Conservation (phyloP, 345 rosid species). For the Fremontodendron californicum region DNA sequence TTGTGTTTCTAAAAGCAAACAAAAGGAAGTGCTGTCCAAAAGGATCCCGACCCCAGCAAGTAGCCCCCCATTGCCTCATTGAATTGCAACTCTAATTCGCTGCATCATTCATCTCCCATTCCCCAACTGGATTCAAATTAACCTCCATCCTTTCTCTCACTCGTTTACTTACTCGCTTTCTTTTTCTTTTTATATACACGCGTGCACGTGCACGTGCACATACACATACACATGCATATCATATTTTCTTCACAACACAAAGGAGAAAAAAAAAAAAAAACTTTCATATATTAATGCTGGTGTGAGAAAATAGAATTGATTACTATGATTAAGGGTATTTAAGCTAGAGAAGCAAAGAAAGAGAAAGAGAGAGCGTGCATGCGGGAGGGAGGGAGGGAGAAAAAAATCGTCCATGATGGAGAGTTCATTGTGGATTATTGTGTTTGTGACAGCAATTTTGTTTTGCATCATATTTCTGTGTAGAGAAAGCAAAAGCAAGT, state of each 20-base stretch:
- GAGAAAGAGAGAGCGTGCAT: slow-evolving; percentile 22
- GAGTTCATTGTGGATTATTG: slow-evolving; percentile 34
- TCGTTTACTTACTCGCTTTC: background rate
- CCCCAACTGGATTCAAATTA: too few species aligned
- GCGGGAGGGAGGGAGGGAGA: slow-evolving; percentile 14
- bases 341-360: slow-evolving; percentile 19
- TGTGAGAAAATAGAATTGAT: background rate
- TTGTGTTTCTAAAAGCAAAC: background rate
- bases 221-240: too few species aligned
- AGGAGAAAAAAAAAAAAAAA: too few species aligned
- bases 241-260: background rate
- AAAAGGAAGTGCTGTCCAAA: background rate
- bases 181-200: slow-evolving; percentile 18
- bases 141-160: too few species aligned
- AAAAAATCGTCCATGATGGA: slow-evolving; percentile 12
- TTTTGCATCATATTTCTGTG: slow-evolving; percentile 28
- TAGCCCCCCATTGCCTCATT: too few species aligned
- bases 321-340: slow-evolving; percentile 26
- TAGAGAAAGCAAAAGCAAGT: slow-evolving; percentile 29
- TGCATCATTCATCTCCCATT: background rate
- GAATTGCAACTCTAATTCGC: background rate
- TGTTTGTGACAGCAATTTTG: slow-evolving; percentile 27
- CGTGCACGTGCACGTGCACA: slow-evolving; percentile 37
- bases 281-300: background rate
- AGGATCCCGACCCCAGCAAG: background rate